Base-by-base conservation (phyloP, 2,329 filamentous ascomycete species). In the Atkinsonella texensis region DNA sequence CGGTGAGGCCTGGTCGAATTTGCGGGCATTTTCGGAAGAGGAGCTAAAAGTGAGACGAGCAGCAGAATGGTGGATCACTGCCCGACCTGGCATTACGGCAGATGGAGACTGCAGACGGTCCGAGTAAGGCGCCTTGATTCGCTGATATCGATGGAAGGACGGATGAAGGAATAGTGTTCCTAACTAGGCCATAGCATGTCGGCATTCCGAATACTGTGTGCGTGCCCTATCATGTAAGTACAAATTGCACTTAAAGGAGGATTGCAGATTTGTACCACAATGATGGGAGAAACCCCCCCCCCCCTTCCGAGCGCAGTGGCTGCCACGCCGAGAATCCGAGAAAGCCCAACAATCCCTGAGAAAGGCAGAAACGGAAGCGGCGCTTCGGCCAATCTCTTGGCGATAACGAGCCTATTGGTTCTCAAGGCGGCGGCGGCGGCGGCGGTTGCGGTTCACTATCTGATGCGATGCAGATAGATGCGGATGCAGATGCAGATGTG, bases 11-110 rank as follows among this genome's bases (percentile, higher is more conserved):
- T 38, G 10, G 35, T 15, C 15, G 10, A 38, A 15, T 7, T 15
- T 38, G 10, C 35, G 15, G 35, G 35, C 35, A 38, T 38, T 38
- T 38, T 28, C 28, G 28, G 5, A 38, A 38, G 35, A 15, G 35
- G 15, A 15, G 35, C 35, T 38, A 38, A 38, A 38, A 38, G 35
- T 38, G 35, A 42, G 23, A 43, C 42, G 48, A 54, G 23, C 52
- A 49, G 46, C 49, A 18, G 28, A 41, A 40, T 33, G n/a, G 53
- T 49, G 45, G 49, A 53, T 48, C 51, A 11, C 48, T 20, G 31
- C 33, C 48, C 48, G 45, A 50, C 44, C 23, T 50, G 50, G 44
- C 48, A 13, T 50, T 35, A 18, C 32, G 40, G 45, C 28, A 52
- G 40, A 45, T 43, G 39, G 45, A 52, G 20, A 28, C 43, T 33